Evolutionary conservation across 1,139 yeast species (phyloP).

Genomic region (Yamadazyma dendronema): DNA sequence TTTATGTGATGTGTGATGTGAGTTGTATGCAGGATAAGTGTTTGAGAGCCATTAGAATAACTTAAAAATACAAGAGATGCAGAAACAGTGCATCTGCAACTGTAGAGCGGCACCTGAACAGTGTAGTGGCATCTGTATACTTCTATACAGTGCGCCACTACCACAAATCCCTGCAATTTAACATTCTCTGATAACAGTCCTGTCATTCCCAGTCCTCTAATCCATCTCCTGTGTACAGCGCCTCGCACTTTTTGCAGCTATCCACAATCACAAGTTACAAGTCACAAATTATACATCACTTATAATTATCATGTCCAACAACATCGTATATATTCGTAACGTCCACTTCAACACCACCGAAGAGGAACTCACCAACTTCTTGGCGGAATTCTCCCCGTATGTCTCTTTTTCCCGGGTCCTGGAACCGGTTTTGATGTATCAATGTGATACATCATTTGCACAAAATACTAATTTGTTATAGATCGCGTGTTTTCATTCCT

Average conservation of each 20-base stretch:
- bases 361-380: constrained; percentile 35
- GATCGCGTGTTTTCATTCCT: constrained; percentile 50
- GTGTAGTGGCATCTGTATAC: too few species aligned
- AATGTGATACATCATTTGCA: neutral
- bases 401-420: constrained; percentile 7
- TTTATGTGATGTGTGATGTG: too few species aligned
- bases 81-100: too few species aligned
- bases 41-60: too few species aligned
- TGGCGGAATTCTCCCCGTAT: constrained; percentile 23
- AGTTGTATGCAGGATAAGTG: too few species aligned
- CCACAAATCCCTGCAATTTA: too few species aligned
- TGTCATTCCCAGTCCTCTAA: too few species aligned
- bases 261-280: neutral
- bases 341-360: constrained; percentile 45
- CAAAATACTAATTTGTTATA: constrained; percentile 10
- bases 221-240: too few species aligned
- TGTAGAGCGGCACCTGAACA: too few species aligned
- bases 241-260: constrained; percentile 4
- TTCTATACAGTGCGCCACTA: too few species aligned
- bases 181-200: too few species aligned
- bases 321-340: constrained; percentile 29
- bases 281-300: neutral
- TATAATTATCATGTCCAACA: constrained; percentile 2
- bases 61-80: too few species aligned
- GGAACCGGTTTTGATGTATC: neutral